phyloP scores from a whole-genome alignment of 225 moss, liverwort and hornwort species.

The Pleurozium schreberi region DNA sequence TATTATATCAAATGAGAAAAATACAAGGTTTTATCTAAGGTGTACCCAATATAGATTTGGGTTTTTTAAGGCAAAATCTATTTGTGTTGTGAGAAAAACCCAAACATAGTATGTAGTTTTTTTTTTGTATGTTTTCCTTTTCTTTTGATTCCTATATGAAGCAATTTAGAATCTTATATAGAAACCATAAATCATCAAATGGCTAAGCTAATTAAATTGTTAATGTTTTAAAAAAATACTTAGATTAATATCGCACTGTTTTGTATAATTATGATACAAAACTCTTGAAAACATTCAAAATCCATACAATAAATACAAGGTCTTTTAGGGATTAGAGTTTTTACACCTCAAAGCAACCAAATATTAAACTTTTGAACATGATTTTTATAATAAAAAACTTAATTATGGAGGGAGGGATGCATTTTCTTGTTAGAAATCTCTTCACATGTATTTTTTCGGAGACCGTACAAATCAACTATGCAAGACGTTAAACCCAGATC shows the following conservation, averaged over 20 bases:
- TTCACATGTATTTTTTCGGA: neutral
- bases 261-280: too few species aligned
- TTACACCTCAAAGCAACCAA: neutral
- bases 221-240: too few species aligned
- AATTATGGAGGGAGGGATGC: fast-evolving
- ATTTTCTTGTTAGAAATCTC: neutral
- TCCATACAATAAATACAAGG: too few species aligned
- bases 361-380: neutral
- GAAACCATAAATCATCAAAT: too few species aligned
- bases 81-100: neutral
- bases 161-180: neutral
- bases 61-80: neutral
- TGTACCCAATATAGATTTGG: neutral
- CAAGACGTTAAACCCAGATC: too few species aligned
- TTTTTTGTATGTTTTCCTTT: neutral
- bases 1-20: neutral
- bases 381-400: neutral
- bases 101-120: too few species aligned
- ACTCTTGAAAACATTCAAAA: too few species aligned
- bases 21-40: neutral
- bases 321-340: too few species aligned
- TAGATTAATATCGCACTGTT: too few species aligned
- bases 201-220: neutral
- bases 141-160: too few species aligned
- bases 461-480: neutral